Evolutionary conservation across 2,329 filamentous ascomycete genomes (phyloP).

Genomic region (Penicillium sp.): DNA sequence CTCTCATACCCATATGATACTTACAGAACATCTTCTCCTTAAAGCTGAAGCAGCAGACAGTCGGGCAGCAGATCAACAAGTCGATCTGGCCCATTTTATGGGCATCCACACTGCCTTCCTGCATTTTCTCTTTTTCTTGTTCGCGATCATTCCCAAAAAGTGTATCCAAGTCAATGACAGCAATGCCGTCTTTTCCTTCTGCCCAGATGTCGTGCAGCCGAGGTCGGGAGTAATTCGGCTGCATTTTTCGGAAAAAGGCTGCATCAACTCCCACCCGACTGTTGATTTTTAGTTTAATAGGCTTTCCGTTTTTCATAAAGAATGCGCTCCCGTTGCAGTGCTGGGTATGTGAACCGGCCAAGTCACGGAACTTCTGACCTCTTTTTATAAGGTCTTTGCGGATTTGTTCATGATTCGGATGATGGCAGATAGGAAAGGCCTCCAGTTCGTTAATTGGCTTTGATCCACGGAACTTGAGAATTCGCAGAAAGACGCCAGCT

Average conservation of each 20-base stretch:
- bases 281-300: slow-evolving; percentile 26
- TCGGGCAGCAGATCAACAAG: slow-evolving; percentile 24
- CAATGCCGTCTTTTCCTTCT: slow-evolving; percentile 16
- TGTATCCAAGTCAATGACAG: slow-evolving; percentile 15
- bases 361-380: slow-evolving; percentile 32
- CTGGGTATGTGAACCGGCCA: slow-evolving; percentile 31
- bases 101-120: slow-evolving; percentile 12
- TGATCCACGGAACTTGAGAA: slow-evolving; percentile 32
- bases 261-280: slow-evolving; percentile 26
- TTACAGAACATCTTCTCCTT: slow-evolving; percentile 29
- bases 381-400: slow-evolving; percentile 30
- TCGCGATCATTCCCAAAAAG: slow-evolving; percentile 11
- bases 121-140: slow-evolving; percentile 20
- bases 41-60: slow-evolving; percentile 28
- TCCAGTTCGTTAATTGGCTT: slow-evolving; percentile 35
- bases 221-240: slow-evolving; percentile 28
- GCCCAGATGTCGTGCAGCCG: slow-evolving; percentile 15
- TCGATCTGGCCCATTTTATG: slow-evolving; percentile 17
- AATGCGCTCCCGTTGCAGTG: slow-evolving; percentile 40
- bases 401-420: slow-evolving; percentile 27
- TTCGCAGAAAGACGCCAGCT: slow-evolving; percentile 26
- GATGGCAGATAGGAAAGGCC: slow-evolving; percentile 36
- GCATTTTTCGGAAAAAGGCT: slow-evolving; percentile 29
- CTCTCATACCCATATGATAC: no score
- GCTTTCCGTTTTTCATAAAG: slow-evolving; percentile 32